phyloP scores from a whole-genome alignment of 2,329 filamentous ascomycete genomes.

The Nemania sp. region DNA sequence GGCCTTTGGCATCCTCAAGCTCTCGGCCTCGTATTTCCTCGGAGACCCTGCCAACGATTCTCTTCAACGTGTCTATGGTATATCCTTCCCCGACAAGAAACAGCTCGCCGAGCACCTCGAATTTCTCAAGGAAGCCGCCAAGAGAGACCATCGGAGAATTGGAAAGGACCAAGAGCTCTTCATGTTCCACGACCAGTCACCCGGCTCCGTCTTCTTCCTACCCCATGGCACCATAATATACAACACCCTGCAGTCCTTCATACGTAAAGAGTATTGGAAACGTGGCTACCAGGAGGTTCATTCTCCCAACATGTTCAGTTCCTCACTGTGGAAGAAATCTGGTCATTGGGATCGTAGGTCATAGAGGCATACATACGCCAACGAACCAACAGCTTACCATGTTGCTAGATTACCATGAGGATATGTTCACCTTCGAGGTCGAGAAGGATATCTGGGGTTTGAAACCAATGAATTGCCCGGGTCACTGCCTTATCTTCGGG shows the following conservation, averaged over 20 bases:
- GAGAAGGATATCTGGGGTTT: conserved; percentile 75
- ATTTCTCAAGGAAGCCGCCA: conserved; percentile 96
- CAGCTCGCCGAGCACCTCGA: conserved; percentile 90
- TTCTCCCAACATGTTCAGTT: conserved; percentile 95
- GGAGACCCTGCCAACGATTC: conserved; percentile 94
- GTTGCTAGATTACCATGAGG: conserved; percentile 71
- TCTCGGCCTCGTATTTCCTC: conserved; percentile 80
- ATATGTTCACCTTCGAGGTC: conserved; percentile 66
- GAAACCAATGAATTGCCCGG: conserved; percentile 93
- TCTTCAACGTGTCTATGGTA: conserved; percentile 93
- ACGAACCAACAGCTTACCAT: not conserved
- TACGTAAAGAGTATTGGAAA: conserved; percentile 88
- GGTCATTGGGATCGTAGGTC: conserved; percentile 77
- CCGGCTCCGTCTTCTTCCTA: conserved; percentile 89
- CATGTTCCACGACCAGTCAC: conserved; percentile 94
- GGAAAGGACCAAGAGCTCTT: conserved; percentile 96
- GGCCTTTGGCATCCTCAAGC: conserved; percentile 89
- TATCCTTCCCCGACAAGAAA: conserved; percentile 96
- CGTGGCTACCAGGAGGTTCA: conserved; percentile 95
- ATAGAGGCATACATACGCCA: not conserved
- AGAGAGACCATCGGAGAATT: conserved; percentile 92
- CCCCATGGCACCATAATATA: conserved; percentile 93
- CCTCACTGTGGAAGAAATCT: conserved; percentile 89
- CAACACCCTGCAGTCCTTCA: conserved; percentile 81
- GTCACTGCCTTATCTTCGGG: conserved; percentile 83